Evolutionary conservation across 208 protist species (phyloP), one percentile per base, ranked within the genome.

Genomic region (Trypanosoma rangeli): DNA sequence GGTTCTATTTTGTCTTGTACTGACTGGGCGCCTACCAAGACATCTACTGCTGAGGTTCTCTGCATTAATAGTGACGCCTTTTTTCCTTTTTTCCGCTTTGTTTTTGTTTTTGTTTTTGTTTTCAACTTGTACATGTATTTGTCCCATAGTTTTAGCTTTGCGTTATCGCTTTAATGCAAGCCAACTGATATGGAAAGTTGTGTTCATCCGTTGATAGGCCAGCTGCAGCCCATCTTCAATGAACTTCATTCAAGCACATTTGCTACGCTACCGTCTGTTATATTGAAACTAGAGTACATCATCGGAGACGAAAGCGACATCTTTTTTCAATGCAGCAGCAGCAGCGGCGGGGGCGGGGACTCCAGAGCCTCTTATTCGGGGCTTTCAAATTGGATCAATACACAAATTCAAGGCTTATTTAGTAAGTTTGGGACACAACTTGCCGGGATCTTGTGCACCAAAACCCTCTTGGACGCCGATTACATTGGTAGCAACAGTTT

Each of bases 281-380:
- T 96, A 69, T 78, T 86, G 39, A 91, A 92, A 61, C 71, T 96
- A 10, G 80, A 94, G 50, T 89, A 93, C 71, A 79, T 96, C 26
- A 88, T 96, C 48, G 87, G 93, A 68, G 92, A 96, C 48, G 88
- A 96, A 70, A 82, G 84, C 55, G 88, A 96, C 58, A 80, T 80
- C 0, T 83, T 96, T 10, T 89, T 93, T 67, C 83, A 92, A 50
- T 68, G 84, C 66, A 84, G 84, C 33, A 70, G 84, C 66, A 84
- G 84, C 33, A 70, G 84, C 66, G 83, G 84, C 58, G 78, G 78
- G 18, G 58, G 42, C n/a, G 54, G 65, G 50, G 68, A 76, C 0
- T 66, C 16, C 16, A 72, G 76, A 48, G 73, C 76, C 16, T 67
- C 87, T 18, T 82, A 85, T 44, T 71, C 79, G 37, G 70, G 80